Base-by-base conservation (phyloP, 225 moss, liverwort and hornwort genomes). In the Pseudoscleropodium purum region DNA sequence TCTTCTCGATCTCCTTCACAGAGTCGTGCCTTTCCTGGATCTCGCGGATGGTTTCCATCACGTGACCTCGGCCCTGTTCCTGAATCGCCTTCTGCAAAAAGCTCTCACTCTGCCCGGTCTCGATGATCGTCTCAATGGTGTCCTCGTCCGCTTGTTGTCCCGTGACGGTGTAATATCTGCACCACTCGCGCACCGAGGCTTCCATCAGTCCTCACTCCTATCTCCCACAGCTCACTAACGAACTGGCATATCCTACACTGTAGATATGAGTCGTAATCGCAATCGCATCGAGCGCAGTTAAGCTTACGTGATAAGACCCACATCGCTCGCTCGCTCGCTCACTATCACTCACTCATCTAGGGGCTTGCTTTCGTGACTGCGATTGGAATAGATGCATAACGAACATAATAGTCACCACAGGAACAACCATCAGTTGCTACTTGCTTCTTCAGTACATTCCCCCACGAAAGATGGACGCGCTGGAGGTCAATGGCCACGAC, bases 1-100 rank as follows among this genome's bases (percentile, higher is more conserved):
- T 90, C 91, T 90, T 94, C 91, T 93, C 94, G 56, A 94, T 93
- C 79, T 94, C 94, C 83, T 94, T 94, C 84, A 94, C 91, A 18
- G 94, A 93, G 43, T 91, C 94, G 60, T 94, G 94, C 75, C 94
- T 83, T 64, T 94, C 94, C 84, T 94, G 92, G 77, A 94, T 94
- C 87, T 94, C 94, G 33, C 89, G 89, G 77, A 94, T 93, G 69
- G 94, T 94, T 75, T 94, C 94, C 85, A 94, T 91, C 73, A 94
- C 89, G 77, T 94, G 91, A 27, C 93, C 94, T 79, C 93, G 92
- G 79, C 93, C 93, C 86, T 94, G 94, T 69, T 93, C 91, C 89
- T 92, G 91, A 67, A 94, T 94, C 63, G 93, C 94, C 70, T 94
- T 91, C 84, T 94, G 94, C 87, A 94, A 52, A 74, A 91, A 94